These are phyloP conservation scores for Chrysoporthe puriensis DNA, from an alignment of 2,329 filamentous ascomycete species.

Conservation along the genomic window DNA sequence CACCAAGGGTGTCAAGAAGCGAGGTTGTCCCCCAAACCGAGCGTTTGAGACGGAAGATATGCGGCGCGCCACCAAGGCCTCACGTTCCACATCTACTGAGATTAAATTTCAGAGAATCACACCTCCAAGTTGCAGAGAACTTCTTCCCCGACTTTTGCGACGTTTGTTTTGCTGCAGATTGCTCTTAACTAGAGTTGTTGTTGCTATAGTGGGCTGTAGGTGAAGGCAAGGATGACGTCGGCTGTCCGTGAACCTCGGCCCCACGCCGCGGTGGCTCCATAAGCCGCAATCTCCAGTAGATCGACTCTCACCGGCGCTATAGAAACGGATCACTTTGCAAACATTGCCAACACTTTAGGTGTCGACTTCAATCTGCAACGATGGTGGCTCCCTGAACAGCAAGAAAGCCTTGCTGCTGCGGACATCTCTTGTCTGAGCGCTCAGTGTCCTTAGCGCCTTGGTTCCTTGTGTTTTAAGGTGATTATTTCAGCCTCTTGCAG, in stretches of 20 bases:
- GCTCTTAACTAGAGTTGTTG: not conserved
- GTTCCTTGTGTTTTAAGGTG: no score
- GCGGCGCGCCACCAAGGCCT: not conserved
- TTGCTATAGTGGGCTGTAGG: not conserved
- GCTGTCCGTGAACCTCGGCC: slow-evolving; percentile 6
- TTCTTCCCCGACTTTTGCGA: not conserved
- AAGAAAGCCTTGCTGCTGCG: no score
- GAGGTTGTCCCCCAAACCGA: no score
- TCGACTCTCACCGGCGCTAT: no score
- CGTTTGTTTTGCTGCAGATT: not conserved
- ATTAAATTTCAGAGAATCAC: not conserved
- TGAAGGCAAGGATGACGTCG: slow-evolving; percentile 14
- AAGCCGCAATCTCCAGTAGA: no score
- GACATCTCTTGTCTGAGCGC: no score
- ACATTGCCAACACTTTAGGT: no score
- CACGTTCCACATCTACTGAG: not conserved
- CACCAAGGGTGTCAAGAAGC: not conserved
- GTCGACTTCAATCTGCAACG: no score
- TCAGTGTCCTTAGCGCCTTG: no score
- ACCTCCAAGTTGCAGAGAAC: not conserved
- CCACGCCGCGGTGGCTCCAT: not conserved
- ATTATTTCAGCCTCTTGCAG: no score
- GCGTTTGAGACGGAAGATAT: not conserved
- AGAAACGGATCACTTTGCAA: no score
- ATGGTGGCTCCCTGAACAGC: no score